These are phyloP conservation scores for Phialophora verrucosa DNA, from an alignment of 2,329 filamentous ascomycete species.

Conservation along the genomic window DNA sequence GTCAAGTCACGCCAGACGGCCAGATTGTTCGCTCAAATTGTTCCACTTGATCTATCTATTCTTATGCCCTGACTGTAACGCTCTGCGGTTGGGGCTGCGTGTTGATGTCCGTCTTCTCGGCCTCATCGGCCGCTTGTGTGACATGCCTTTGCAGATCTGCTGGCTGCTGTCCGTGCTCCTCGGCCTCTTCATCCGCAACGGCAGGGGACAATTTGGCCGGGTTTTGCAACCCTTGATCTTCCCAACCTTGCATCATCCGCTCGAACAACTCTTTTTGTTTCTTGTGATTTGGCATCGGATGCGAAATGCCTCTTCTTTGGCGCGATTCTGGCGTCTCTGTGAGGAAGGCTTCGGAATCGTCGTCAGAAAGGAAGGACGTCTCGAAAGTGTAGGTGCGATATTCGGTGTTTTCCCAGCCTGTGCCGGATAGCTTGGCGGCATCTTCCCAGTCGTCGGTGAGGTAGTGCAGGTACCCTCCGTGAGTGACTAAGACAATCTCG, in stretches of 20 bases:
- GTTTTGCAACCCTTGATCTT: slow-evolving; percentile 49
- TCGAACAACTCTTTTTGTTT: slow-evolving; percentile 49
- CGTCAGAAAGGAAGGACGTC: slow-evolving; percentile 41
- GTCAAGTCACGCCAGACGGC: background rate
- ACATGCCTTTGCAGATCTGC: slow-evolving; percentile 7
- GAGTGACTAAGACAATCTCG: slow-evolving; percentile 77
- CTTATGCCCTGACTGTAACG: slow-evolving; percentile 1
- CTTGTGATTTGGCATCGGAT: slow-evolving; percentile 44
- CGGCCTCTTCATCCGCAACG: background rate
- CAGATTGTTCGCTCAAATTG: background rate
- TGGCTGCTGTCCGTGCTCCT: slow-evolving; percentile 4
- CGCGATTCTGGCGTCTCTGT: slow-evolving; percentile 50
- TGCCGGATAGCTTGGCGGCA: slow-evolving; percentile 48
- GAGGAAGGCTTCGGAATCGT: slow-evolving; percentile 50
- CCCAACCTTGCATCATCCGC: slow-evolving; percentile 50
- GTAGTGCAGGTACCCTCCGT: slow-evolving; percentile 84
- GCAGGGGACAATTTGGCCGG: slow-evolving; percentile 25
- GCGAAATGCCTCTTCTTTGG: slow-evolving; percentile 48
- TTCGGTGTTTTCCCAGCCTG: slow-evolving; percentile 77
- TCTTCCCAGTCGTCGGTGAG: slow-evolving; percentile 81
- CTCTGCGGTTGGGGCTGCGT: background rate
- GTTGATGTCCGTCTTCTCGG: slow-evolving; percentile 5
- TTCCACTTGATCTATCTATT: background rate
- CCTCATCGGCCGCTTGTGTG: slow-evolving; percentile 5
- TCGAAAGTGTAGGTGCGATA: slow-evolving; percentile 71